A percentile compares a stretch with the other conserved stretches of the same genome.
These are phyloP conservation scores for Penicillium sp. DNA, from an alignment of 2,329 filamentous ascomycete species.

Conservation along the genomic window DNA sequence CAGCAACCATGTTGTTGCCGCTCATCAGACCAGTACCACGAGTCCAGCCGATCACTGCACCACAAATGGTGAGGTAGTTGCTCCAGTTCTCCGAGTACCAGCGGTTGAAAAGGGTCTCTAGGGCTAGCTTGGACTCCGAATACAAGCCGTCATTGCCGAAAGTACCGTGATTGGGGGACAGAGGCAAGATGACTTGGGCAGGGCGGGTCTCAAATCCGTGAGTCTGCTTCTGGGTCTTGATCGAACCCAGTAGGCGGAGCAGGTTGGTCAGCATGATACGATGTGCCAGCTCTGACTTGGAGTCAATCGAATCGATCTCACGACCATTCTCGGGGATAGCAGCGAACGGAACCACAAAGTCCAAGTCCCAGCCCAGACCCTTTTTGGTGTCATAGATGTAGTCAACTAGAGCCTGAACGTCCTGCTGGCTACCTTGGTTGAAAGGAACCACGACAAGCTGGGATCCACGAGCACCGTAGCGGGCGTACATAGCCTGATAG, in stretches of 20 bases:
- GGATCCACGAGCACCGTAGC: constrained; percentile 87
- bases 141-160: constrained; percentile 98
- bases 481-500: constrained; percentile 97
- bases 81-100: constrained; percentile 98
- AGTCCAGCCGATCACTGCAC: constrained; percentile 98
- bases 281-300: constrained; percentile 94
- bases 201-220: constrained; percentile 91
- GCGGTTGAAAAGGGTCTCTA: constrained; percentile 96
- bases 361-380: constrained; percentile 95
- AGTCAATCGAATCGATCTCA: constrained; percentile 95
- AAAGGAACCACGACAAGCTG: constrained; percentile 98
- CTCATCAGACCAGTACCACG: constrained; percentile 97
- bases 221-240: constrained; percentile 86
- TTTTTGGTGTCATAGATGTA: constrained; percentile 98
- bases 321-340: constrained; percentile 97
- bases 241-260: constrained; percentile 79
- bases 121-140: constrained; percentile 93
- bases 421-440: constrained; percentile 98
- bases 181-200: constrained; percentile 89
- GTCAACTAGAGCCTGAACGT: constrained; percentile 86
- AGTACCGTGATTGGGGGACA: constrained; percentile 97
- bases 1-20: constrained; percentile 94
- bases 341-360: constrained; percentile 93
- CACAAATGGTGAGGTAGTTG: constrained; percentile 96
- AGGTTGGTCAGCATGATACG: constrained; percentile 99